Conservation (phyloP, 306 rosid genomes). For the Corylus heterophylla region DNA sequence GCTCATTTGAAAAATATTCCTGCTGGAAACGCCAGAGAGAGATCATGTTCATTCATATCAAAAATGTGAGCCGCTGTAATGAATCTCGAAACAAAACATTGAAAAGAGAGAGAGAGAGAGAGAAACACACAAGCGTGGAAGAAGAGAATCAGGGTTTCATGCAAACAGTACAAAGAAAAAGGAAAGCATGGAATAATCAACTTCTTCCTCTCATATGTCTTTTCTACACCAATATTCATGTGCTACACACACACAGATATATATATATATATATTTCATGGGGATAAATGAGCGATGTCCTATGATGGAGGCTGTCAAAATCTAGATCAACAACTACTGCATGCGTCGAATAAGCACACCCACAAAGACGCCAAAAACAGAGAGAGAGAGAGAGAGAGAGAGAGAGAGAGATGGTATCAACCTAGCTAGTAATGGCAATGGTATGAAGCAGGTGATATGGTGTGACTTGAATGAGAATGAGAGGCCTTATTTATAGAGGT, state of each 20-base stretch:
- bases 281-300: neutral
- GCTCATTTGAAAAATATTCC: neutral
- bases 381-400: neutral
- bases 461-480: neutral
- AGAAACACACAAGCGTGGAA: neutral
- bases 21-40: neutral
- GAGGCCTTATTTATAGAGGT: neutral
- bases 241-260: too few species aligned
- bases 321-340: neutral
- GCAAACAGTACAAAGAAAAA: too few species aligned
- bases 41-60: neutral
- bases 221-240: too few species aligned
- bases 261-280: too few species aligned
- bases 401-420: neutral
- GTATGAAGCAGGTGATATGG: neutral
- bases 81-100: neutral
- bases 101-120: neutral
- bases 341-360: neutral
- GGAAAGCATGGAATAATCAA: too few species aligned
- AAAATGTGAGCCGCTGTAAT: neutral
- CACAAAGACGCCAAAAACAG: neutral
- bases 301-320: neutral
- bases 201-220: too few species aligned
- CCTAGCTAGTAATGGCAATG: neutral
- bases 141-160: too few species aligned